phyloP scores from a whole-genome alignment of 2,329 filamentous ascomycete species.

The Botrytis medusae region DNA sequence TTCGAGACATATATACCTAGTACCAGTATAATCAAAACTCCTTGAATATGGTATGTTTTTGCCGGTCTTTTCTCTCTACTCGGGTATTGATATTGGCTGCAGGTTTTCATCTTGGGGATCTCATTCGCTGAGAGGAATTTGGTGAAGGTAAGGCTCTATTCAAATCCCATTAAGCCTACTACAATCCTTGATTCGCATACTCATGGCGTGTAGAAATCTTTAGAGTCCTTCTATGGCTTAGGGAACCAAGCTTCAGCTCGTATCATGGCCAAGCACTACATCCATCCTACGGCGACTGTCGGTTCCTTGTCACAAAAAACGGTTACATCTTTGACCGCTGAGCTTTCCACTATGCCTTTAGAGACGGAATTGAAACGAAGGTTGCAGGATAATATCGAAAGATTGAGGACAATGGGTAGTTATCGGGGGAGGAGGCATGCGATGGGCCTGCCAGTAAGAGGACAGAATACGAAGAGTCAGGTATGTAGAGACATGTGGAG shows the following conservation, averaged over 20 bases:
- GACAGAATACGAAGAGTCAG: conserved; percentile 83
- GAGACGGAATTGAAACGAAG: conserved; percentile 82
- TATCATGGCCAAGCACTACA: conserved; percentile 85
- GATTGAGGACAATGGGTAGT: conserved; percentile 85
- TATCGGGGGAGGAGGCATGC: conserved; percentile 90
- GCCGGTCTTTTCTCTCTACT: no score
- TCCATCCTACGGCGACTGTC: conserved; percentile 79
- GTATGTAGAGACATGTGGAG: conserved; percentile 41
- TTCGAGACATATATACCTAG: conserved; percentile 8
- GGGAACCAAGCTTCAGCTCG: conserved; percentile 67
- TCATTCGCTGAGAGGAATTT: conserved; percentile 83
- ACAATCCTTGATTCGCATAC: conserved; percentile 3
- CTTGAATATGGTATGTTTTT: conserved; percentile 33
- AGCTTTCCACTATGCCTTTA: conserved; percentile 88
- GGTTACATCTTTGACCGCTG: conserved; percentile 76
- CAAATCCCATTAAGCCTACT: background rate
- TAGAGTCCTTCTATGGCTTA: conserved; percentile 84
- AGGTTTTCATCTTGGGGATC: conserved; percentile 78
- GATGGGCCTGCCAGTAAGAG: conserved; percentile 86
- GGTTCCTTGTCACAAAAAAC: conserved; percentile 73
- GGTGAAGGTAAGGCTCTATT: conserved; percentile 64
- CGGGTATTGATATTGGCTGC: conserved; percentile 19
- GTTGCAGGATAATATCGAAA: conserved; percentile 79
- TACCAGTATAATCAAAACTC: conserved; percentile 3
- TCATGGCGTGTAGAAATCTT: conserved; percentile 57